These are phyloP conservation scores for Rostrohypoxylon terebratum DNA, from an alignment of 495 filamentous ascomycete genomes.

Conservation along the genomic window DNA sequence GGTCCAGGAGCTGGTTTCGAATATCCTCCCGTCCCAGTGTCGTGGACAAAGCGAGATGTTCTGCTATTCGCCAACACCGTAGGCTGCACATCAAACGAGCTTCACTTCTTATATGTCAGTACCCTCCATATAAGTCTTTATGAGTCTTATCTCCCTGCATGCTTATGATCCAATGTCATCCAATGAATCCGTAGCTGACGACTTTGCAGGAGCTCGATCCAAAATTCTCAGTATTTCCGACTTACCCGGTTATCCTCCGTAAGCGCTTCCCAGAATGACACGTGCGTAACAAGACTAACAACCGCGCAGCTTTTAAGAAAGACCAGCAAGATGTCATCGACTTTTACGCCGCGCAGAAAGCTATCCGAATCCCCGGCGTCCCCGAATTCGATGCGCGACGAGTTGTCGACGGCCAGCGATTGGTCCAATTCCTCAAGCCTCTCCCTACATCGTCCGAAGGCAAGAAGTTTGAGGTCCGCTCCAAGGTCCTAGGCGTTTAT, in stretches of 20 bases:
- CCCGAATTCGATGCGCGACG: slow-evolving; percentile 80
- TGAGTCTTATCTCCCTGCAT: slow-evolving; percentile 31
- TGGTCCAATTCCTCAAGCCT: slow-evolving; percentile 79
- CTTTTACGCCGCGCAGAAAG: slow-evolving; percentile 77
- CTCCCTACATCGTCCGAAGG: slow-evolving; percentile 79
- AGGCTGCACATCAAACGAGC: slow-evolving; percentile 82
- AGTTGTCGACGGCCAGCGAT: slow-evolving; percentile 87
- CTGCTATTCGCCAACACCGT: slow-evolving; percentile 90
- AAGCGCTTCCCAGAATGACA: slow-evolving; percentile 32
- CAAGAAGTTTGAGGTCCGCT: slow-evolving; percentile 78
- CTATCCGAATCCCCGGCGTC: slow-evolving; percentile 75
- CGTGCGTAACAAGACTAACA: slow-evolving; percentile 13
- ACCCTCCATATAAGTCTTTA: too few species aligned
- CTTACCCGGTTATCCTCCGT: slow-evolving; percentile 86
- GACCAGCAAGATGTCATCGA: slow-evolving; percentile 82
- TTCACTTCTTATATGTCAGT: slow-evolving; percentile 88
- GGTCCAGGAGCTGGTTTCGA: slow-evolving; percentile 82
- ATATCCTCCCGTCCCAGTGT: slow-evolving; percentile 76
- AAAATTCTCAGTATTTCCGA: slow-evolving; percentile 85
- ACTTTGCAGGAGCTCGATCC: slow-evolving; percentile 78
- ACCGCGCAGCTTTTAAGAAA: slow-evolving; percentile 77
- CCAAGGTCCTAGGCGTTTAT: slow-evolving; percentile 86
- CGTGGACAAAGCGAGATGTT: slow-evolving; percentile 87
- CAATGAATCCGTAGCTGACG: slow-evolving; percentile 24
- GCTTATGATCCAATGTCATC: not conserved